phyloP scores from a whole-genome alignment of 331 rosid genomes.

The Erythrophleum ivorense region DNA sequence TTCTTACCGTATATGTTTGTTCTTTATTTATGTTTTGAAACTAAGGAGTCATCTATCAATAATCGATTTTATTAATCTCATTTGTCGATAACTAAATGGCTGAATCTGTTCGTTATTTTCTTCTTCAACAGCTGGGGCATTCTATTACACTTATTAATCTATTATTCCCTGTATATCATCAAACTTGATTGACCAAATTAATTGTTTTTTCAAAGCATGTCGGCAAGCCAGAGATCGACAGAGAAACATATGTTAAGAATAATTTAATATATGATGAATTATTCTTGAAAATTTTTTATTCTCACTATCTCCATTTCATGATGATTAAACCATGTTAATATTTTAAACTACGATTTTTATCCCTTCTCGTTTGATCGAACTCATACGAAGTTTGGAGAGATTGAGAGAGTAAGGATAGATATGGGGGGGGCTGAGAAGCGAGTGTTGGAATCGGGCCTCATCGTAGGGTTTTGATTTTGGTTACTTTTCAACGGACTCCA shows the following conservation, averaged over 20 bases:
- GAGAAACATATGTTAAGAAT: neutral
- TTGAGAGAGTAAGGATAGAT: too few relatives aligned
- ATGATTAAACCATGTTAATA: too few relatives aligned
- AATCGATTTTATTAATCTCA: neutral
- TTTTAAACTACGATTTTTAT: too few relatives aligned
- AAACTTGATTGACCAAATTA: neutral
- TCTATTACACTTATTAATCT: neutral
- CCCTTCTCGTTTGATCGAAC: too few relatives aligned
- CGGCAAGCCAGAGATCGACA: neutral
- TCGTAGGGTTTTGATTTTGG: too few relatives aligned
- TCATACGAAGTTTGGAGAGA: too few relatives aligned
- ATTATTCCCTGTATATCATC: neutral
- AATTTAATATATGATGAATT: neutral
- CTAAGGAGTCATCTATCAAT: neutral
- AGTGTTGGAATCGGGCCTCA: too few relatives aligned
- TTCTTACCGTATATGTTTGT: neutral
- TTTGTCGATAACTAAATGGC: neutral
- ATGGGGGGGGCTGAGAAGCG: too few relatives aligned
- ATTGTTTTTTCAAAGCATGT: neutral
- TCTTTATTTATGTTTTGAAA: neutral
- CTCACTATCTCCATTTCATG: too few relatives aligned
- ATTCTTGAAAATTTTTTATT: neutral
- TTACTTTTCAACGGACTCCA: too few relatives aligned
- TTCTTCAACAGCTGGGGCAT: neutral
- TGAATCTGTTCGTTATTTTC: neutral